Conservation (phyloP, 345 rosid genomes). For the Salix caprea region DNA sequence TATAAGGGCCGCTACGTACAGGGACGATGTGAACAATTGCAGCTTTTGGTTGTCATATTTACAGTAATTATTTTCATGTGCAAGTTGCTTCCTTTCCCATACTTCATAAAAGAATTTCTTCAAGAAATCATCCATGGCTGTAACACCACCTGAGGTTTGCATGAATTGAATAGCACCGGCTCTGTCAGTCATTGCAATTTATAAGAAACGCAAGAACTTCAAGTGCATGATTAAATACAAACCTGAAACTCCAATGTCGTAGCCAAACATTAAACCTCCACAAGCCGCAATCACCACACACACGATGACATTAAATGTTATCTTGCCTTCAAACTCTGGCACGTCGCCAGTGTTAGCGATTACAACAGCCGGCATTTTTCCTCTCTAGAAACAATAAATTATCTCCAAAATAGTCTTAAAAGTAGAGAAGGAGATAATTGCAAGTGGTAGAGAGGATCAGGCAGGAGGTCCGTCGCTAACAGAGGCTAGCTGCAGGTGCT, state of each 20-base stretch:
- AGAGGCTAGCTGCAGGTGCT: too few relatives aligned
- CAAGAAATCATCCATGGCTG: constrained; percentile 72
- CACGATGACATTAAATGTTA: background rate
- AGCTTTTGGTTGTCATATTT: constrained; percentile 52
- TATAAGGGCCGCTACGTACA: constrained; percentile 62
- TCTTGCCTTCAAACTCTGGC: background rate
- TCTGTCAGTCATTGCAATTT: background rate
- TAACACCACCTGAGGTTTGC: constrained; percentile 56
- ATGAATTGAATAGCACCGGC: background rate
- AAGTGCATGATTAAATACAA: too few relatives aligned
- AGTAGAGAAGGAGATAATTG: too few relatives aligned
- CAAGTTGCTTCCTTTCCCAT: constrained; percentile 55
- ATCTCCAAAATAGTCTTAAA: too few relatives aligned
- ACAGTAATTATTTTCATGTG: constrained; percentile 66
- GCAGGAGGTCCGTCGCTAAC: too few relatives aligned
- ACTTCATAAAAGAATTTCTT: constrained; percentile 55
- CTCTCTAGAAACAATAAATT: too few relatives aligned
- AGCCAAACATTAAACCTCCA: constrained; percentile 25
- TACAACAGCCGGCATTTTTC: background rate
- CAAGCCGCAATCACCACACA: constrained; percentile 23
- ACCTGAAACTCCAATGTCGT: constrained; percentile 27
- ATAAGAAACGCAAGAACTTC: too few relatives aligned
- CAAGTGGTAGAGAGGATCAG: too few relatives aligned
- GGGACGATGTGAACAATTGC: constrained; percentile 77
- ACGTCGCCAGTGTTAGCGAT: too few relatives aligned